phyloP scores from a whole-genome alignment of 768 basidiomycete genomes.

The Ephemerocybe angulata region DNA sequence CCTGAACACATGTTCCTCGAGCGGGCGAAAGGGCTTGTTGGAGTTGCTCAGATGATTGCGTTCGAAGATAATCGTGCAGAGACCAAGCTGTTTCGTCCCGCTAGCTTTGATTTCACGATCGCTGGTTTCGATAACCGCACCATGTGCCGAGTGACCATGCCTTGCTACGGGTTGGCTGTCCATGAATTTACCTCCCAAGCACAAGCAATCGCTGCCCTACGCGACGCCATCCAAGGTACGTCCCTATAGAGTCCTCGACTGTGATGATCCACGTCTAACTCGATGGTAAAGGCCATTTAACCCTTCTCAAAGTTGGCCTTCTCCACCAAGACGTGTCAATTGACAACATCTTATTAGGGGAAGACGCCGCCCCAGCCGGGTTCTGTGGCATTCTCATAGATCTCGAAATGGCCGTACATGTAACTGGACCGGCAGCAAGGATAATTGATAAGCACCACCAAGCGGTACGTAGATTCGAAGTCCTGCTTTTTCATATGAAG shows the following conservation, averaged over 20 bases:
- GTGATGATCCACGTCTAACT: not conserved
- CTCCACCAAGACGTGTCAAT: not conserved
- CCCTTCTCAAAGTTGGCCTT: not conserved
- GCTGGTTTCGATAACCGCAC: not conserved
- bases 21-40: not conserved
- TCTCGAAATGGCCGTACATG: not conserved
- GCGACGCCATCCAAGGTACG: constrained; percentile 10
- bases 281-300: no score
- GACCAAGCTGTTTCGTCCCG: not conserved
- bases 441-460: not conserved
- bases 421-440: not conserved
- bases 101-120: not conserved
- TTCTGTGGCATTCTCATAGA: constrained; percentile 1
- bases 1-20: not conserved
- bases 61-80: not conserved
- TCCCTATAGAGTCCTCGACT: not conserved
- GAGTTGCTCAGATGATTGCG: not conserved
- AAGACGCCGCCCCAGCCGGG: not conserved
- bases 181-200: not conserved
- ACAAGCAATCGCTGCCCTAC: constrained; percentile 5
- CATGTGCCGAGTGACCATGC: not conserved
- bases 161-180: constrained; percentile 8
- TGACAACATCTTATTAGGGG: not conserved
- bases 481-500: no score
- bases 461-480: not conserved